These are phyloP conservation scores for Blastosporella zonata DNA, from an alignment of 1,284 basidiomycete genomes.

Conservation along the genomic window DNA sequence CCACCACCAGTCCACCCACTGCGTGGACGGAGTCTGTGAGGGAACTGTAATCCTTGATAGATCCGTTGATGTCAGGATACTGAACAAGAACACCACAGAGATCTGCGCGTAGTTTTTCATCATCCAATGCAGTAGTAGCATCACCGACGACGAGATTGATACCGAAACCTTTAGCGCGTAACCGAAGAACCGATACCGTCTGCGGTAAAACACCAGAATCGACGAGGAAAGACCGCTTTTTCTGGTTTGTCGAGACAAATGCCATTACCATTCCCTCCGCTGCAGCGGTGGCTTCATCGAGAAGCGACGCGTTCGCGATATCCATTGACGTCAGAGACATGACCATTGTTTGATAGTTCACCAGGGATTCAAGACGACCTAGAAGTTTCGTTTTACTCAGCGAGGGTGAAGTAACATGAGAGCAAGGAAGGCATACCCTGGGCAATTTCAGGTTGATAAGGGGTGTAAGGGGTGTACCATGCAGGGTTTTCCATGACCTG, in stretches of 20 bases:
- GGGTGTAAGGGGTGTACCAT: conserved; percentile 98
- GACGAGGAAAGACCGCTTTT: conserved; percentile 83
- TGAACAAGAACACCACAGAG: conserved; percentile 89
- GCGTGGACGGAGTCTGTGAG: conserved; percentile 74
- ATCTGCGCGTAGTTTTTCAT: conserved; percentile 56
- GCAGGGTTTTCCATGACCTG: conserved; percentile 95
- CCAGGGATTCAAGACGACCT: conserved; percentile 93
- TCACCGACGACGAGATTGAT: conserved; percentile 77
- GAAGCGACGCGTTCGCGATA: conserved; percentile 90
- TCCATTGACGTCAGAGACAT: conserved; percentile 94
- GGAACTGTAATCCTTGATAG: conserved; percentile 72
- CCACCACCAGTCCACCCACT: conserved; percentile 78
- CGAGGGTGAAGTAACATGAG: conserved; percentile 6
- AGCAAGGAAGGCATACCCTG: conserved; percentile 57
- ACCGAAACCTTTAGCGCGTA: conserved; percentile 88
- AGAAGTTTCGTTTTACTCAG: conserved; percentile 10
- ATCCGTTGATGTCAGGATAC: conserved; percentile 90
- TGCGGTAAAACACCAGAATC: conserved; percentile 83
- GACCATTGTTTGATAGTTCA: conserved; percentile 98
- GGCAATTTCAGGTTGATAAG: conserved; percentile 90
- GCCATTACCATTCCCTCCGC: conserved; percentile 93
- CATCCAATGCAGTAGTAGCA: conserved; percentile 47
- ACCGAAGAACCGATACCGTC: conserved; percentile 82
- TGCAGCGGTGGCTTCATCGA: conserved; percentile 92
- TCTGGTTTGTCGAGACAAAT: conserved; percentile 61